These are phyloP conservation scores for Sherardia arvensis DNA, from an alignment of 257 asterid species.

Conservation along the genomic window DNA sequence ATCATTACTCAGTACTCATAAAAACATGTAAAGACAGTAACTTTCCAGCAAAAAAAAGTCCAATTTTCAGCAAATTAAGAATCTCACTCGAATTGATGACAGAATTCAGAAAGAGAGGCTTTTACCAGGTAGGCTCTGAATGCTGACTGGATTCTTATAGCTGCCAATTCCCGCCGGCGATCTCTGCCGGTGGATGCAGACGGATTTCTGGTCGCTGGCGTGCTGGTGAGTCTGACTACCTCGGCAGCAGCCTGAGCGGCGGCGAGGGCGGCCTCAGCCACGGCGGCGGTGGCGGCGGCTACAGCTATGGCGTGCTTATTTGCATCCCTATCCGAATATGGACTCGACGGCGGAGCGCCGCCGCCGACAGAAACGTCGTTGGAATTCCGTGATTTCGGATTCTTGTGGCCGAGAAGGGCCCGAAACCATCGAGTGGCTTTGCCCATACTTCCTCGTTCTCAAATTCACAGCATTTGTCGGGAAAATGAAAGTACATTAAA, in stretches of 20 bases:
- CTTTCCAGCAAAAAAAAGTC: too few relatives aligned
- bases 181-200: slow-evolving; percentile 26
- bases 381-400: slow-evolving; percentile 19
- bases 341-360: slow-evolving; percentile 21
- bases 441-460: slow-evolving; percentile 79
- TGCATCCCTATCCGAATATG: slow-evolving; percentile 49
- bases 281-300: slow-evolving; percentile 96
- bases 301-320: slow-evolving; percentile 93
- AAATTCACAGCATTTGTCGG: slow-evolving; percentile 22
- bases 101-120: not conserved
- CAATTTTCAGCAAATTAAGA: not conserved
- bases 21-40: not conserved
- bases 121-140: slow-evolving; percentile 87
- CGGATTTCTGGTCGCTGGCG: slow-evolving; percentile 32
- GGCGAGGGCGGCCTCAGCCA: slow-evolving; percentile 96
- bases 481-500: not conserved
- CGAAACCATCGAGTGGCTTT: slow-evolving; percentile 58
- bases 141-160: slow-evolving; percentile 78
- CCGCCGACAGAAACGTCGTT: slow-evolving; percentile 1
- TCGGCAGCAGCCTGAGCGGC: slow-evolving; percentile 97
- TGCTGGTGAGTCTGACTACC: slow-evolving; percentile 67
- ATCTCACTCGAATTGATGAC: not conserved
- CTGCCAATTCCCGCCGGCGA: slow-evolving; percentile 53
- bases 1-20: not conserved
- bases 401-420: slow-evolving; percentile 40